Evolutionary conservation across 176 grass and related monocot genomes (phyloP).

Genomic region (Rhynchospora tenuis): DNA sequence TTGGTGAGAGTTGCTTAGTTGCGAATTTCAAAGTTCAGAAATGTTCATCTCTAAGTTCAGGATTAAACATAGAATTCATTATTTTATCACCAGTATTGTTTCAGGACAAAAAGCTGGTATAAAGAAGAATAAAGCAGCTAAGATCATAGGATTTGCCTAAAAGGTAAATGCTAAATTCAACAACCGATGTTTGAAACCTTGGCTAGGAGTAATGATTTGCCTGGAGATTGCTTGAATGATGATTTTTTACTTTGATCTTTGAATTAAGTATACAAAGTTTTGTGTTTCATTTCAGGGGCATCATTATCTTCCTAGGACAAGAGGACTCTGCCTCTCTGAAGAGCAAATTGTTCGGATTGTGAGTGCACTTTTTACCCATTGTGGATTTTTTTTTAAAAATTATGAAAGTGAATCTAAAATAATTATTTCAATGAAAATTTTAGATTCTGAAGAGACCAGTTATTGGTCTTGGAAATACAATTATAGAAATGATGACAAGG

Average conservation of each 20-base stretch:
- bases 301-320: slow-evolving; percentile 78
- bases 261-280: background rate
- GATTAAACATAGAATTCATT: no score
- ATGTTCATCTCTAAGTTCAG: no score
- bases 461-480: slow-evolving; percentile 74
- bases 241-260: background rate
- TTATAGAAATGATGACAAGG: slow-evolving; percentile 65
- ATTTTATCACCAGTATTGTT: no score
- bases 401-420: slow-evolving; percentile 1
- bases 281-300: slow-evolving; percentile 45
- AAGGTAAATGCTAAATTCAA: no score
- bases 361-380: slow-evolving; percentile 17
- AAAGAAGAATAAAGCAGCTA: no score
- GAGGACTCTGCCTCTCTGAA: slow-evolving; percentile 94
- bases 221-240: no score
- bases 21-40: no score
- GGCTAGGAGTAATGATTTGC: no score
- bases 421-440: background rate
- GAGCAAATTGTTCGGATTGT: slow-evolving; percentile 92
- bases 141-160: no score
- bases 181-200: no score
- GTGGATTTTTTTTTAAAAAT: slow-evolving; percentile 22
- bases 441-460: slow-evolving; percentile 65
- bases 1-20: no score
- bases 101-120: no score